Conservation (phyloP, 768 basidiomycete genomes). For the Hericium alpestre region DNA sequence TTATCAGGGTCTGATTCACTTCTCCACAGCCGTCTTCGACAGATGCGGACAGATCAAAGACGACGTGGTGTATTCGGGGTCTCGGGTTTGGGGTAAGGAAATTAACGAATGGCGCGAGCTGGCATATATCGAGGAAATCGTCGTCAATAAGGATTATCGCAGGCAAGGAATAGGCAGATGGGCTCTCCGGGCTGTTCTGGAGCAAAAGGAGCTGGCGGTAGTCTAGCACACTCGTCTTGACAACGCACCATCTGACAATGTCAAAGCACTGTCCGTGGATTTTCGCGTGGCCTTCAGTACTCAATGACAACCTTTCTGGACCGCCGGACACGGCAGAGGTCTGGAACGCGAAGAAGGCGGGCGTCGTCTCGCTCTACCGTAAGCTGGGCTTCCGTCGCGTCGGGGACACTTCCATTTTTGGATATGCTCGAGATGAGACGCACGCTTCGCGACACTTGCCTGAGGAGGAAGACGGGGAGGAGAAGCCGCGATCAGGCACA, state of each 20-base stretch:
- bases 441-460: neutral
- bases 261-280: too few species aligned
- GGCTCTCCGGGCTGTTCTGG: neutral
- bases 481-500: neutral
- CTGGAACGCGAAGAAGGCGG: neutral
- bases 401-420: neutral
- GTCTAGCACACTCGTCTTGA: neutral
- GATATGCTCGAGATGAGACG: neutral
- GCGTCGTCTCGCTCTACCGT: neutral
- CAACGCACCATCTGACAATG: too few species aligned
- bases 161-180: neutral
- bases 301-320: too few species aligned
- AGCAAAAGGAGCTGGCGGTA: neutral
- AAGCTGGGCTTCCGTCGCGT: neutral
- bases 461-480: neutral
- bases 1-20: neutral
- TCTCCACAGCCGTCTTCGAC: neutral
- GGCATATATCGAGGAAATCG: neutral
- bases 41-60: neutral
- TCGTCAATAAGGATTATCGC: neutral
- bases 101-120: neutral
- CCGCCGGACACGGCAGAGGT: too few species aligned
- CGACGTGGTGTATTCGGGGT: neutral
- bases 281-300: too few species aligned
- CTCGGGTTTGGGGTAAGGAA: neutral